Percentiles rank a stretch among this genome's conserved stretches.
Conservation (phyloP, 73 alveolate genomes). For the Paramecium sonneborni region DNA sequence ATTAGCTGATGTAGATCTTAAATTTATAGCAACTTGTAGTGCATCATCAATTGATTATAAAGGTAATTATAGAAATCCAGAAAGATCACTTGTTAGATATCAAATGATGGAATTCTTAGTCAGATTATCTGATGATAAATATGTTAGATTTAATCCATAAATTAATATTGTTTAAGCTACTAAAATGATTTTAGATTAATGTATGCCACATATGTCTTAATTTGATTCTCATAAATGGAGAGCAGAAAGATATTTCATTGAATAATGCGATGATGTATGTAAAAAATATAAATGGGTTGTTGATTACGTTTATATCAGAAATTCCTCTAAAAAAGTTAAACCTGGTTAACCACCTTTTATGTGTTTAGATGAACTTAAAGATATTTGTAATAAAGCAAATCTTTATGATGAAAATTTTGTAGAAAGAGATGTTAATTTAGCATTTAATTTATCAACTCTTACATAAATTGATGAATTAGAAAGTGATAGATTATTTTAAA, state of each 20-base stretch:
- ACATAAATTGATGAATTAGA: slow-evolving; percentile 77
- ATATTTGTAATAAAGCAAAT: slow-evolving; percentile 50
- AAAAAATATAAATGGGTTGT: not conserved
- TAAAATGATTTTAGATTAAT: not conserved
- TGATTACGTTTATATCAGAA: no score
- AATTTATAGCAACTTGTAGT: slow-evolving; percentile 58
- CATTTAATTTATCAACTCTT: slow-evolving; percentile 74
- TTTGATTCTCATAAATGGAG: slow-evolving; percentile 57
- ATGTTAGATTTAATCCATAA: not conserved
- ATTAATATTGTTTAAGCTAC: slow-evolving; percentile 37
- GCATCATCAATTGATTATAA: slow-evolving; percentile 50
- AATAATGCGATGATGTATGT: slow-evolving; percentile 49
- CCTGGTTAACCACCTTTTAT: no score
- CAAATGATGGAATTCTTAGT: slow-evolving; percentile 65
- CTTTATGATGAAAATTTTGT: slow-evolving; percentile 67
- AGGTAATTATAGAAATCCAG: slow-evolving; percentile 62
- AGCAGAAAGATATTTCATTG: slow-evolving; percentile 9
- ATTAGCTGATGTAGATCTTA: slow-evolving; percentile 58
- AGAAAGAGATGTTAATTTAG: slow-evolving; percentile 72
- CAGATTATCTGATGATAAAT: slow-evolving; percentile 60
- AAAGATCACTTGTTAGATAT: slow-evolving; percentile 59
- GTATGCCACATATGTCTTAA: not conserved
- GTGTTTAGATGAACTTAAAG: no score
- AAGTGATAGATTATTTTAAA: slow-evolving; percentile 72
- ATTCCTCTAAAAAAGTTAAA: not conserved